These are phyloP conservation scores for Amoebophrya sp. DNA, from an alignment of 169 alveolate species.

Conservation along the genomic window DNA sequence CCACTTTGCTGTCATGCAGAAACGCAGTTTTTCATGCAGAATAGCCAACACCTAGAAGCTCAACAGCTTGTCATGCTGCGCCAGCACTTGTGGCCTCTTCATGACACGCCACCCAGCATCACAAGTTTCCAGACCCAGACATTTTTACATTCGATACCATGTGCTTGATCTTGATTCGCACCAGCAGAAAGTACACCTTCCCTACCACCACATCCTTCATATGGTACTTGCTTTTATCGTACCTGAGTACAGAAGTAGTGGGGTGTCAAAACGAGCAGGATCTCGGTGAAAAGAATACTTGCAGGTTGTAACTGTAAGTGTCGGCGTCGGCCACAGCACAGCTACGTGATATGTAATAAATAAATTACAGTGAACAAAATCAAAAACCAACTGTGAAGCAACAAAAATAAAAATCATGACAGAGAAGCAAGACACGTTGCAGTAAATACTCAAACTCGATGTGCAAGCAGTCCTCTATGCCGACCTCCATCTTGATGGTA, in stretches of 20 bases:
- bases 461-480: slow-evolving; percentile 94
- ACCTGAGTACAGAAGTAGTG: slow-evolving; percentile 42
- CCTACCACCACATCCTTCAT: slow-evolving; percentile 95
- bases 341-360: background rate
- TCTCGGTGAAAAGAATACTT: no score
- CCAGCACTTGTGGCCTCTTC: no score
- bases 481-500: slow-evolving; percentile 95
- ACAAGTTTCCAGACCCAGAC: no score
- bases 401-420: background rate
- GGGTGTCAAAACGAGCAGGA: no score
- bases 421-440: background rate
- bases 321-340: no score
- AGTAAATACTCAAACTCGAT: slow-evolving; percentile 73
- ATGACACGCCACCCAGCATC: no score
- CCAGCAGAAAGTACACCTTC: slow-evolving; percentile 90
- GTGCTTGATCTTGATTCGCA: slow-evolving; percentile 93
- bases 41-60: no score
- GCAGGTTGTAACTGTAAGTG: no score
- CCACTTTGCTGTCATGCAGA: no score
- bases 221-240: slow-evolving; percentile 87
- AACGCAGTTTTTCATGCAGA: no score
- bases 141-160: slow-evolving; percentile 90
- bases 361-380: background rate
- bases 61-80: no score
- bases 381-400: background rate